Percentiles rank a stretch among this genome's conserved stretches.
Evolutionary conservation across 768 basidiomycete genomes (phyloP).

Genomic region (Candolleomyces aberdarensis): DNA sequence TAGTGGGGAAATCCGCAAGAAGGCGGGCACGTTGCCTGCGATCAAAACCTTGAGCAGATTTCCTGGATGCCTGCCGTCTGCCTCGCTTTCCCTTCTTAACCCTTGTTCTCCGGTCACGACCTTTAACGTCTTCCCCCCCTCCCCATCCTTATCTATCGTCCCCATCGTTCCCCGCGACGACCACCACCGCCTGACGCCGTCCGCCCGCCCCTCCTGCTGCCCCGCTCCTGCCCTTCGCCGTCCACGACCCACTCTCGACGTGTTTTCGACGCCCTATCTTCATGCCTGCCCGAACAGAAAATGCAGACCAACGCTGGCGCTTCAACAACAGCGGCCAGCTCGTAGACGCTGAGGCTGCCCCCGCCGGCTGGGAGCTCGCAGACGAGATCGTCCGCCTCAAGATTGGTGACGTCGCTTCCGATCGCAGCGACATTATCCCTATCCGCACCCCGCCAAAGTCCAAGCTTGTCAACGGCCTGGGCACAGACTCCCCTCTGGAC

Average conservation of each 20-base stretch:
- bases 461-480: slow-evolving; percentile 56
- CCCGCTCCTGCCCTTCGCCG: too few species aligned
- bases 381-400: slow-evolving; percentile 73
- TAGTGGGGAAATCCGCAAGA: slow-evolving; percentile 48
- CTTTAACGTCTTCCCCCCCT: slow-evolving; percentile 41
- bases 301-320: slow-evolving; percentile 56
- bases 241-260: not conserved
- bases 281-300: slow-evolving; percentile 50
- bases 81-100: slow-evolving; percentile 56
- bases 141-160: slow-evolving; percentile 5
- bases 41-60: slow-evolving; percentile 65
- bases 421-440: slow-evolving; percentile 51
- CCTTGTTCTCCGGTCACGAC: slow-evolving; percentile 51
- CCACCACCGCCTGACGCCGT: too few species aligned
- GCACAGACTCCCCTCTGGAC: slow-evolving; percentile 69
- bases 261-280: slow-evolving; percentile 4
- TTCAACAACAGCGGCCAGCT: slow-evolving; percentile 62
- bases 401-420: slow-evolving; percentile 52
- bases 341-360: slow-evolving; percentile 49
- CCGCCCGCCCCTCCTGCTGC: too few species aligned
- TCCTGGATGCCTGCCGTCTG: slow-evolving; percentile 52
- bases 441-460: slow-evolving; percentile 70
- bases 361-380: slow-evolving; percentile 67
- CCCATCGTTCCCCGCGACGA: slow-evolving; percentile 1
- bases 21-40: slow-evolving; percentile 73